phyloP scores from a whole-genome alignment of 2,329 filamentous ascomycete species.

The Xylaria sp. region DNA sequence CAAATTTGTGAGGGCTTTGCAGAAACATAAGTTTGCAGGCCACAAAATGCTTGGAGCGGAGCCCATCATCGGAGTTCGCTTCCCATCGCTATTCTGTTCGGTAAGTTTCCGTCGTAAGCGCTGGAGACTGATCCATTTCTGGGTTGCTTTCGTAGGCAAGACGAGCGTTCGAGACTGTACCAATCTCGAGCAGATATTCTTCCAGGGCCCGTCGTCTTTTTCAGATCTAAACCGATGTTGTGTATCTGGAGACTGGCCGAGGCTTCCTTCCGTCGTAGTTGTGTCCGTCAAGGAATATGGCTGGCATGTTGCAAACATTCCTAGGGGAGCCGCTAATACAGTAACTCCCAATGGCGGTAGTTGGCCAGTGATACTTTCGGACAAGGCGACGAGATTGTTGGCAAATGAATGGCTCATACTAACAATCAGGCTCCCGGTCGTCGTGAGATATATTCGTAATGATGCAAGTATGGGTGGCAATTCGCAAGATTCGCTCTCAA shows the following conservation, averaged over 20 bases:
- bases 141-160: constrained; percentile 54
- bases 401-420: constrained; percentile 61
- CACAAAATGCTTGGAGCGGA: constrained; percentile 60
- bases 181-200: constrained; percentile 61
- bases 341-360: constrained; percentile 56
- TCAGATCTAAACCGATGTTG: constrained; percentile 59
- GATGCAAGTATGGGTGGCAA: constrained; percentile 58
- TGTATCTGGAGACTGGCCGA: constrained; percentile 64
- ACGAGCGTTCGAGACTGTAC: constrained; percentile 63
- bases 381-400: constrained; percentile 59
- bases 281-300: constrained; percentile 52
- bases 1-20: constrained; percentile 58
- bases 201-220: constrained; percentile 60
- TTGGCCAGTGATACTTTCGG: constrained; percentile 56
- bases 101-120: constrained; percentile 58
- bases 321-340: constrained; percentile 67
- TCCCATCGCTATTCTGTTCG: constrained; percentile 57
- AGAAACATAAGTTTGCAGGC: constrained; percentile 66
- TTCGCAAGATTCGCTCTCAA: constrained; percentile 48
- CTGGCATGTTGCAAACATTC: constrained; percentile 59
- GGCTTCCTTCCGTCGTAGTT: constrained; percentile 51
- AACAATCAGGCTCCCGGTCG: constrained; percentile 64
- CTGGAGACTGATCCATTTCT: constrained; percentile 63
- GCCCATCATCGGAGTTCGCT: constrained; percentile 52
- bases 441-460: constrained; percentile 66